Conservation (phyloP, 176 grass and related monocot genomes). For the Zoysia japonica region DNA sequence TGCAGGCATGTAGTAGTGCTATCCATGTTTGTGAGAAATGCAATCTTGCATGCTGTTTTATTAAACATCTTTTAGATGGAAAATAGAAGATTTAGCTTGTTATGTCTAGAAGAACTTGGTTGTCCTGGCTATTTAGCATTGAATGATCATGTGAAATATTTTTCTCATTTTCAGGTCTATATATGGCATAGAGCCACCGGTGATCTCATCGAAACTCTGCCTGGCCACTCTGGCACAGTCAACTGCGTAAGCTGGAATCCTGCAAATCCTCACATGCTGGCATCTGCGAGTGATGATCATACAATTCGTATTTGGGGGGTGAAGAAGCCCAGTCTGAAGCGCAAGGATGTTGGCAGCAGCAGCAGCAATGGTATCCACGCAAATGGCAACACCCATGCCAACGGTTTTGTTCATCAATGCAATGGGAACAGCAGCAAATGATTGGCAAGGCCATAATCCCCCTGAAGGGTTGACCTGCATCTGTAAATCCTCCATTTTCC, state of each 20-base stretch:
- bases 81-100: neutral
- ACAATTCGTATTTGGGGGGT: constrained; percentile 85
- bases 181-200: constrained; percentile 85
- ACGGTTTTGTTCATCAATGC: constrained; percentile 63
- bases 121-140: neutral
- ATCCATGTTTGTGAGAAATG: neutral
- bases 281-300: constrained; percentile 77
- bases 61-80: neutral
- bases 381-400: constrained; percentile 54
- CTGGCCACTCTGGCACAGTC: constrained; percentile 79
- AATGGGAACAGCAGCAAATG: constrained; percentile 75
- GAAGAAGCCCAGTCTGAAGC: constrained; percentile 55
- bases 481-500: constrained; percentile 58
- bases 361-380: constrained; percentile 44
- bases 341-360: constrained; percentile 57
- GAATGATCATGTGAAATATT: neutral
- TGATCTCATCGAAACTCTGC: constrained; percentile 66
- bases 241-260: constrained; percentile 97
- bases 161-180: constrained; percentile 64
- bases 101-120: neutral
- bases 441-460: constrained; percentile 11
- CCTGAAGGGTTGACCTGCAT: constrained; percentile 38
- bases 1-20: neutral
- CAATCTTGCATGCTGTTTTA: neutral
- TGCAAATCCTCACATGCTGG: constrained; percentile 80